phyloP scores from a whole-genome alignment of 2,329 filamentous ascomycete genomes.

The Colletotrichum sp. region DNA sequence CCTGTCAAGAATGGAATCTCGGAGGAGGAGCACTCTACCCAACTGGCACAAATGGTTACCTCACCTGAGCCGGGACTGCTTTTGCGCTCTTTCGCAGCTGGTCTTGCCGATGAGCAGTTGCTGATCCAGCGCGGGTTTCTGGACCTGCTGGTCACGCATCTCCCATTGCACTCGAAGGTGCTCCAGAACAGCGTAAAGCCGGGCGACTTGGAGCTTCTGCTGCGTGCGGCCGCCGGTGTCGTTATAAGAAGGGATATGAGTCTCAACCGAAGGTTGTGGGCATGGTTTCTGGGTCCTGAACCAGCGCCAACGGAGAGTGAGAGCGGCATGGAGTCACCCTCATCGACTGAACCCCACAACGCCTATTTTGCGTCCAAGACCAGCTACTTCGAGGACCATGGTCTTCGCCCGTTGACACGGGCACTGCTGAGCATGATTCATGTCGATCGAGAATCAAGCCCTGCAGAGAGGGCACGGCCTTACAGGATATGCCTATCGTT shows the following conservation, averaged over 20 bases:
- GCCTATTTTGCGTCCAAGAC: conserved; percentile 63
- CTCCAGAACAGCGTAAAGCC: conserved; percentile 76
- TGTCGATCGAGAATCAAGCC: conserved; percentile 50
- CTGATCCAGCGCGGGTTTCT: conserved; percentile 94
- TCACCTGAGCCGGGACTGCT: conserved; percentile 91
- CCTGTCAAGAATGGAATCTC: conserved; percentile 30
- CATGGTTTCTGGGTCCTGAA: conserved; percentile 90
- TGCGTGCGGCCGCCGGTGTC: conserved; percentile 84
- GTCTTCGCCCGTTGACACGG: conserved; percentile 74
- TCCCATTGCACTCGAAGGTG: conserved; percentile 84
- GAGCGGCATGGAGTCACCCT: conserved; percentile 48
- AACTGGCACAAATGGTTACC: conserved; percentile 71
- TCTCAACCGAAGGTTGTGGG: conserved; percentile 91
- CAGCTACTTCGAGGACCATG: conserved; percentile 84
- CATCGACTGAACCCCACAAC: conserved; percentile 47
- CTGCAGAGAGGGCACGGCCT: conserved; percentile 77
- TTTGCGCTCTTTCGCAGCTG: conserved; percentile 89
- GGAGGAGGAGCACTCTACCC: conserved; percentile 53
- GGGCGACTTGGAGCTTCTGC: conserved; percentile 80
- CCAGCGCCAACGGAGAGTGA: conserved; percentile 56
- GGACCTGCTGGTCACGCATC: conserved; percentile 87
- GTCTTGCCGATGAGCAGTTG: conserved; percentile 84
- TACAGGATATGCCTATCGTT: conserved; percentile 92
- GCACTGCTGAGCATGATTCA: conserved; percentile 81
- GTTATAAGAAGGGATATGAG: conserved; percentile 95